Percentiles rank a stretch among this genome's conserved stretches.
phyloP scores from a whole-genome alignment of 371 early-diverging fungal genomes.

The Apophysomyces trapeziformis region DNA sequence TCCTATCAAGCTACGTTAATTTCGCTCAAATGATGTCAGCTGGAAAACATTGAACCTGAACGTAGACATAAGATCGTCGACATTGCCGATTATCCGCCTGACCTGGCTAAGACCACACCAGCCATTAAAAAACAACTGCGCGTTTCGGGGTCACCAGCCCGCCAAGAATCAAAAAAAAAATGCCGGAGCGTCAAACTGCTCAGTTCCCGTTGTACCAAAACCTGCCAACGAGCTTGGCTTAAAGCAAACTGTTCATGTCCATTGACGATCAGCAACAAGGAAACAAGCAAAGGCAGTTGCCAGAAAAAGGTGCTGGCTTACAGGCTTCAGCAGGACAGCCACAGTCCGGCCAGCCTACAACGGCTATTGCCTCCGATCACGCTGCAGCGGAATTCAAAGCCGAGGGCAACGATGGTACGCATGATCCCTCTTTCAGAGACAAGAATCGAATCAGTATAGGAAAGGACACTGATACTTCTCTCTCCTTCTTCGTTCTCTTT shows the following conservation, averaged over 20 bases:
- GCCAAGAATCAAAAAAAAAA: not conserved
- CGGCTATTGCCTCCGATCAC: conserved; percentile 27
- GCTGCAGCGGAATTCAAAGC: conserved; percentile 54
- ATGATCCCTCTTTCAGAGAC: not conserved
- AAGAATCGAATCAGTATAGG: not conserved
- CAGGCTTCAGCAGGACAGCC: not conserved
- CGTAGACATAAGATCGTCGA: too few species aligned
- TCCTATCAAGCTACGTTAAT: too few species aligned
- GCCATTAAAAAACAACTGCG: too few species aligned
- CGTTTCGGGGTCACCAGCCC: too few species aligned
- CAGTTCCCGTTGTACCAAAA: too few species aligned
- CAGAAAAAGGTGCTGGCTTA: conserved; percentile 15
- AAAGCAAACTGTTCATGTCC: conserved; percentile 10
- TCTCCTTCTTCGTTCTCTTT: not conserved
- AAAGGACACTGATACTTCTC: too few species aligned
- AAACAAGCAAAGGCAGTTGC: conserved; percentile 25
- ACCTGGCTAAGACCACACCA: too few species aligned
- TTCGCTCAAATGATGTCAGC: too few species aligned
- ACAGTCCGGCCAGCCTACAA: conserved; percentile 9
- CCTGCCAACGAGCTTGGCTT: too few species aligned
- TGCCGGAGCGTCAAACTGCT: not conserved
- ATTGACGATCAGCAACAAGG: conserved; percentile 10
- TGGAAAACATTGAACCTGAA: too few species aligned
- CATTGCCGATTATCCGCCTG: too few species aligned
- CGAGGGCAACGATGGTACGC: conserved; percentile 50